Percentiles rank a stretch among this genome's conserved stretches.
phyloP scores from a whole-genome alignment of 2,329 filamentous ascomycete genomes.

The Teratosphaeria destructans region DNA sequence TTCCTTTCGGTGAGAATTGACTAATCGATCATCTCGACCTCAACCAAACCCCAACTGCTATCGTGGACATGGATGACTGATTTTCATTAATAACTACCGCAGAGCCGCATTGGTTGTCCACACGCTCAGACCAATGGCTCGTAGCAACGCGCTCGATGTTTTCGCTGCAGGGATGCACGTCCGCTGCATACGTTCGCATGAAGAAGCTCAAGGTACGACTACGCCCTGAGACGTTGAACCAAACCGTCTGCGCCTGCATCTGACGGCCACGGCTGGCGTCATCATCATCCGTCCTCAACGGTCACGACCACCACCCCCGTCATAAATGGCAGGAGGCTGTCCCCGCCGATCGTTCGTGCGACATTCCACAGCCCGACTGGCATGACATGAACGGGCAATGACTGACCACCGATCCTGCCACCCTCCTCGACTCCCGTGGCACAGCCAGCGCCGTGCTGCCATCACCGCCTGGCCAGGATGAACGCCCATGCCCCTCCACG shows the following conservation, averaged over 20 bases:
- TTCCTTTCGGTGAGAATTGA: too few relatives aligned
- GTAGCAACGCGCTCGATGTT: too few relatives aligned
- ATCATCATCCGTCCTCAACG: neutral
- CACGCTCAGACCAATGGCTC: neutral
- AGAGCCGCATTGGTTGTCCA: neutral
- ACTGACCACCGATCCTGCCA: constrained; percentile 7
- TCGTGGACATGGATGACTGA: neutral
- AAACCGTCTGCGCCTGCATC: neutral
- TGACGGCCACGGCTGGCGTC: too few relatives aligned
- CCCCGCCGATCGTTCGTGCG: neutral
- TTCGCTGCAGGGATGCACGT: too few relatives aligned
- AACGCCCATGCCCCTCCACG: constrained; percentile 27
- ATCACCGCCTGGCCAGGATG: constrained; percentile 21
- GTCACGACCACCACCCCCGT: neutral
- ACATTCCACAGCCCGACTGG: neutral
- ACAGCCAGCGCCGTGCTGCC: constrained; percentile 6
- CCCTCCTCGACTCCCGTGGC: constrained; percentile 11
- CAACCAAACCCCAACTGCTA: too few relatives aligned
- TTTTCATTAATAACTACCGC: neutral
- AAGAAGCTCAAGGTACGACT: too few relatives aligned
- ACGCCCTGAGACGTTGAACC: neutral
- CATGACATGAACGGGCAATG: constrained; percentile 8
- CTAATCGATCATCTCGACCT: too few relatives aligned
- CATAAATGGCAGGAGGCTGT: neutral
- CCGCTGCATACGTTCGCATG: too few relatives aligned